Evolutionary conservation across 78 protist species (phyloP).

Genomic region (Guillardia theta): DNA sequence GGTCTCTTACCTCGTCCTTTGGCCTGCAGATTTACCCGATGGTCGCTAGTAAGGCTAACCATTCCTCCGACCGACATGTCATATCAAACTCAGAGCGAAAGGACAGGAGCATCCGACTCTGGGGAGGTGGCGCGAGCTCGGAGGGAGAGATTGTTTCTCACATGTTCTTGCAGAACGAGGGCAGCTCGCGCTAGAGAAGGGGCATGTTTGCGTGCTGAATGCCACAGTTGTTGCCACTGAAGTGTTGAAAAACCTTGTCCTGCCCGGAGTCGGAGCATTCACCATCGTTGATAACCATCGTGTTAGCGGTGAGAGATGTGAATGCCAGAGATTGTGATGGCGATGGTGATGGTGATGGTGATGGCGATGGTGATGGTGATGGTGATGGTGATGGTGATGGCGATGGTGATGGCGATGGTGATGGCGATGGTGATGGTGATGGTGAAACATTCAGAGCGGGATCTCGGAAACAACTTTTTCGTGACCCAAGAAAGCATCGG

Average conservation of each 20-base stretch:
- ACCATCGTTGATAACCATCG: constrained; percentile 72
- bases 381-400: no score
- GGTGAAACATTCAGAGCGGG: constrained; percentile 38
- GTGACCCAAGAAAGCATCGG: constrained; percentile 62
- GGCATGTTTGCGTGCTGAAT: constrained; percentile 77
- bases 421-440: no score
- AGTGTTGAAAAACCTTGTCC: constrained; percentile 83
- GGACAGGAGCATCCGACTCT: constrained; percentile 18
- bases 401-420: no score
- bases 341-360: neutral
- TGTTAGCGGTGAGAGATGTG: constrained; percentile 42
- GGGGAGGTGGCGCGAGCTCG: neutral
- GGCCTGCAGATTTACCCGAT: no score
- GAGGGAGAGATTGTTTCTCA: neutral
- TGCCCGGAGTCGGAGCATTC: constrained; percentile 77
- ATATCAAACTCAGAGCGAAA: constrained; percentile 1
- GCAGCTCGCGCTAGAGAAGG: constrained; percentile 75
- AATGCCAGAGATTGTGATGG: no score
- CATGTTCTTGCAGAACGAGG: constrained; percentile 91
- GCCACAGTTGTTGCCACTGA: constrained; percentile 87
- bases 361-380: no score
- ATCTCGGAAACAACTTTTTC: constrained; percentile 84
- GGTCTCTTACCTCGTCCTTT: no score
- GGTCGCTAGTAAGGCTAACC: no score
- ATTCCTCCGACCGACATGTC: no score